These are phyloP conservation scores for Colletotrichum abscissum DNA, from an alignment of 2,329 filamentous ascomycete species.

Conservation along the genomic window DNA sequence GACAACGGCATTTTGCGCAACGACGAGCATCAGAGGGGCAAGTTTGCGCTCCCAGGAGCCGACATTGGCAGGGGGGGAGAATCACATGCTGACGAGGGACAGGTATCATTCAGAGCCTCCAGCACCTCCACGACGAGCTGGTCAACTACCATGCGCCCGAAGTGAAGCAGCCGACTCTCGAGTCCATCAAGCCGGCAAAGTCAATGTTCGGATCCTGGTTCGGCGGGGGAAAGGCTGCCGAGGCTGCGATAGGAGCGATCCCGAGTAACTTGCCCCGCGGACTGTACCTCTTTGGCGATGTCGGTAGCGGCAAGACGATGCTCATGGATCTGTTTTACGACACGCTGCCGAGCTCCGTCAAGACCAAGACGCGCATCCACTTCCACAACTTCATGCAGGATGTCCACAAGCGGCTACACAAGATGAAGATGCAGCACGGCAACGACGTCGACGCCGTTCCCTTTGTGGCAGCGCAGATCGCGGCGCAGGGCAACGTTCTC, in stretches of 20 bases:
- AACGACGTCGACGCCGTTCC: conserved; percentile 91
- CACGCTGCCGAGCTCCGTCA: conserved; percentile 83
- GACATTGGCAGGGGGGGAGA: neutral
- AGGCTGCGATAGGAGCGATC: conserved; percentile 62
- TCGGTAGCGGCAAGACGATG: conserved; percentile 99
- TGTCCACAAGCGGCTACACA: conserved; percentile 90
- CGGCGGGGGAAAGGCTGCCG: conserved; percentile 54
- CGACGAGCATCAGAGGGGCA: conserved; percentile 91
- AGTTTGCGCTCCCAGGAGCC: neutral
- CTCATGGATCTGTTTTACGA: conserved; percentile 99
- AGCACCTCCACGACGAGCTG: conserved; percentile 89
- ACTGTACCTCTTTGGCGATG: conserved; percentile 95
- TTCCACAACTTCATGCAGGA: conserved; percentile 99
- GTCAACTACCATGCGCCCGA: conserved; percentile 77
- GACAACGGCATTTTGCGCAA: conserved; percentile 79
- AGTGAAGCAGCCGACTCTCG: conserved; percentile 81
- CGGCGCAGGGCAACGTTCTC: conserved; percentile 83
- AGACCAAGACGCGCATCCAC: conserved; percentile 90
- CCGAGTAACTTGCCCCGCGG: conserved; percentile 84
- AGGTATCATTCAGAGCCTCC: conserved; percentile 90
- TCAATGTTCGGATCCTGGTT: conserved; percentile 73
- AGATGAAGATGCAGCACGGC: conserved; percentile 88
- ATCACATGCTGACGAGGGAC: conserved; percentile 19
- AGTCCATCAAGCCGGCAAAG: conserved; percentile 69
- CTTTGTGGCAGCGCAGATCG: conserved; percentile 94